phyloP scores from a whole-genome alignment of 2,329 filamentous ascomycete species.

The Aphanocladium album region DNA sequence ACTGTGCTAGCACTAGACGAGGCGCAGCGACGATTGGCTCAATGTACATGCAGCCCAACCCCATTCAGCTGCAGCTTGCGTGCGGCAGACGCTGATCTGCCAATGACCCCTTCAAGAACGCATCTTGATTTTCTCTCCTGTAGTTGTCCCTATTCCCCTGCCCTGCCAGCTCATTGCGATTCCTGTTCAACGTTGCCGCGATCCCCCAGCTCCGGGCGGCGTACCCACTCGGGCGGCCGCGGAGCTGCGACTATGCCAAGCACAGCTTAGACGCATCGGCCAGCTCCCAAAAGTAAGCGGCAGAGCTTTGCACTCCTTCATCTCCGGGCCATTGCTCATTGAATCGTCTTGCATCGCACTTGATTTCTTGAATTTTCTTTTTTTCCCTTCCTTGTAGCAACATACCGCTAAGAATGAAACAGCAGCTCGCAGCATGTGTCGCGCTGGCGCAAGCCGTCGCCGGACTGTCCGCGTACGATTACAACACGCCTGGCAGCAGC shows the following conservation, averaged over 20 bases:
- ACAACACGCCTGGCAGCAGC: slow-evolving; percentile 13
- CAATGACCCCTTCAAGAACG: too few species aligned
- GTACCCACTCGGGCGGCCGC: slow-evolving; percentile 1
- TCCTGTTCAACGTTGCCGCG: too few species aligned
- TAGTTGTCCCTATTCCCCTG: not conserved
- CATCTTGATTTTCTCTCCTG: too few species aligned
- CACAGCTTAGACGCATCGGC: not conserved
- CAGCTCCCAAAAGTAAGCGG: not conserved
- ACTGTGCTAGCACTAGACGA: not conserved
- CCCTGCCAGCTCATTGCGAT: not conserved
- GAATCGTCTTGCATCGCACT: not conserved
- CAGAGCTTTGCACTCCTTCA: not conserved
- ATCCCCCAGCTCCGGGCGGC: not conserved
- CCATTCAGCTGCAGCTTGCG: not conserved
- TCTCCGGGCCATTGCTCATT: not conserved
- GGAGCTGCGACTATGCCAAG: not conserved
- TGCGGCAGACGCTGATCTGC: too few species aligned
- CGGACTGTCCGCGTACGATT: slow-evolving; percentile 5
- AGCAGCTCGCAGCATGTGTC: not conserved
- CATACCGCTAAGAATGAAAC: not conserved
- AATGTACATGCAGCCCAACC: not conserved
- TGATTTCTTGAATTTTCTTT: not conserved
- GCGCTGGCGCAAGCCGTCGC: not conserved
- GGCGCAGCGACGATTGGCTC: not conserved
- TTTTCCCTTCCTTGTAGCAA: not conserved